Base-by-base conservation (phyloP, 2,329 filamentous ascomycete species). In the Botrytis cinerea region DNA sequence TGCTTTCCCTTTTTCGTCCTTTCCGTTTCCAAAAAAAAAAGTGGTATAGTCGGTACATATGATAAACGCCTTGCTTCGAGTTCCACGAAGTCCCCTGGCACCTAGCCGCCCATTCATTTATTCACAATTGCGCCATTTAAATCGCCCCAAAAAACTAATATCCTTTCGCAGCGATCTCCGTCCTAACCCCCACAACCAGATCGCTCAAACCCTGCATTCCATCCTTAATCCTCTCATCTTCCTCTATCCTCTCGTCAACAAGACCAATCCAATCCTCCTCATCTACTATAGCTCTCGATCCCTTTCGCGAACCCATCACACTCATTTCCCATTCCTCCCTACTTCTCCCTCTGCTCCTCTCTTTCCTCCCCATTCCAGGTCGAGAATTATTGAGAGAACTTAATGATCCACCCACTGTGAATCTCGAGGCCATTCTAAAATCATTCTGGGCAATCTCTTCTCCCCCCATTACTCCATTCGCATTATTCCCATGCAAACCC, bases 261-360 rank as follows among this genome's bases (percentile, higher is more conserved):
- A 66, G 46, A 48, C 45, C 45, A 22, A 54, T n/a, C 64, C 25
- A 25, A 18, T 67, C 45, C 14, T 54, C 64, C 22, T 40, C 64
- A 20, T 54, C 46, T 25, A 9, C 25, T 9, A 16, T 28, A 35
- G n/a, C 28, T n/a, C 28, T 38, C 28, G 63, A 67, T 2, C 32
- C 22, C 32, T n/a, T 51, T 48, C 46, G 35, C 14, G 32, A n/a
- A 5, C 32, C 46, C 16, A 54, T 25, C 9, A 54, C 45, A 14
- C 64, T n/a, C 64, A 51, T 54, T 28, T 67, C 46, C 64, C 46
- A 67, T 20, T 67, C 64, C 25, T 51, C 46, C 40, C 64, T 54
- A 1, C 46, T 8, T 38, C 45, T 66, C 12, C 63, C 22, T 9
- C 8, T 25, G 6, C 45, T 28, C 14, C 14, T 22, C 25, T 54